Evolutionary conservation across 768 basidiomycete genomes (phyloP), one percentile per base, ranked within the genome.

Genomic region (Collybiopsis luxurians): DNA sequence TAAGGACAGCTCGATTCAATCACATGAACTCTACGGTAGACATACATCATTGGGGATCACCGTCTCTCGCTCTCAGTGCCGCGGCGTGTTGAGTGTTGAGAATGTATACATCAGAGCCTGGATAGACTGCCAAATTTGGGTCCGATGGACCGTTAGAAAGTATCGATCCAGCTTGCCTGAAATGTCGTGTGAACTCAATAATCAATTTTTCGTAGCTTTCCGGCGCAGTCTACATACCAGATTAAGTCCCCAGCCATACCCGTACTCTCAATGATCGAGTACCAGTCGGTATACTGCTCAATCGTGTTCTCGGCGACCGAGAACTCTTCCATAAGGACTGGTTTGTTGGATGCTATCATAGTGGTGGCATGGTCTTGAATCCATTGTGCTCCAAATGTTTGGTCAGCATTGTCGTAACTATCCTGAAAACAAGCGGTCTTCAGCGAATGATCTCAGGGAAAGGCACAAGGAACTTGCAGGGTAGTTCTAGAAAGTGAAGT

Each of bases 201-300:
- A 28, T 30, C 45, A 27, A 46, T 4, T 4, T 13, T 19, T 3
- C 4, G 2, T 26, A 23, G 23, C 11, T 5, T 34, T 34, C 31
- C 31, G 31, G 31, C 31, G 31, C 5, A 13, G 13, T 34, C 13
- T 6, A 63, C 67, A 45, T 56, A 80, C 83, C 85, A 87, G 53
- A 85, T 80, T 28, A 85, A 74, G 59, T 86, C 80, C 5, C 85
- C 86, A 19, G 82, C 74, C 53, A 86, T 61, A 3, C 82, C 82
- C 21, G 79, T 76, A 23, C 76, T 78, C 10, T 82, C 61, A 13
- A 85, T 68, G 47, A 79, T 69, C 60, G 72, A 69, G 58, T 75
- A 81, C 85, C 85, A 89, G 21, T 73, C 65, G 26, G 76, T 68
- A 66, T 87, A 88, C 40, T 34, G 31, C 13, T 5, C 31, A 34